Evolutionary conservation across 441 rosid species (phyloP).

Genomic region (Populus hybrid): DNA sequence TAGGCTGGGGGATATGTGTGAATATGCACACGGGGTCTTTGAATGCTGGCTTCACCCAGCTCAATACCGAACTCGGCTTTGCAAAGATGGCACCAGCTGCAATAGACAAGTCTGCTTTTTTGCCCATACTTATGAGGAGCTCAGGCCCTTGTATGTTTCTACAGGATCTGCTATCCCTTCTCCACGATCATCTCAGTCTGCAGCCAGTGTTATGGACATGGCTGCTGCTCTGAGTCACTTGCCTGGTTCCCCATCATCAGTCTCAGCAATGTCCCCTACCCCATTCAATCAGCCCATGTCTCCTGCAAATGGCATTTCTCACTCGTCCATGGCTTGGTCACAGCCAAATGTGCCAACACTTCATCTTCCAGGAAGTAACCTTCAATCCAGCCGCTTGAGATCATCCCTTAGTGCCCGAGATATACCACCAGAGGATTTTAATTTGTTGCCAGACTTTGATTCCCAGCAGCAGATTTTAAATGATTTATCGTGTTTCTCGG

Average conservation of each 20-base stretch:
- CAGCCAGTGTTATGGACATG: conserved; percentile 54
- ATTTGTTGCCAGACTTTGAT: conserved; percentile 38
- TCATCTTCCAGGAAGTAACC: conserved; percentile 47
- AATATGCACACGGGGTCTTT: conserved; percentile 60
- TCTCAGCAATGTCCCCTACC: conserved; percentile 37
- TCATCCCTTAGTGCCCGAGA: conserved; percentile 55
- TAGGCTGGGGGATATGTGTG: conserved; percentile 55
- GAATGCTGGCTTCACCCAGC: conserved; percentile 69
- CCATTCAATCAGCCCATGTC: conserved; percentile 51
- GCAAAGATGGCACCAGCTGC: conserved; percentile 59
- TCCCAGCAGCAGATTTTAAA: conserved; percentile 41
- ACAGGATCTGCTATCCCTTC: conserved; percentile 51
- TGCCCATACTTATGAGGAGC: conserved; percentile 50
- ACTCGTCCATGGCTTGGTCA: conserved; percentile 39
- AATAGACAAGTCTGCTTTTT: conserved; percentile 58
- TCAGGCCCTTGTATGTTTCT: conserved; percentile 49
- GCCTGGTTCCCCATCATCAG: conserved; percentile 51
- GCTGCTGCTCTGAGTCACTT: conserved; percentile 45
- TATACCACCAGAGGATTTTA: conserved; percentile 35
- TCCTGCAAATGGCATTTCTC: conserved; percentile 32
- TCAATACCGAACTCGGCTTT: conserved; percentile 56
- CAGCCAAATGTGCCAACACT: conserved; percentile 56
- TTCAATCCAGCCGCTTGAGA: conserved; percentile 59
- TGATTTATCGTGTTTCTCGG: conserved; percentile 38
- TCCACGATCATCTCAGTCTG: conserved; percentile 42